Base-by-base conservation (phyloP, 139 green algal genomes). In the Coelastrella sp. region DNA sequence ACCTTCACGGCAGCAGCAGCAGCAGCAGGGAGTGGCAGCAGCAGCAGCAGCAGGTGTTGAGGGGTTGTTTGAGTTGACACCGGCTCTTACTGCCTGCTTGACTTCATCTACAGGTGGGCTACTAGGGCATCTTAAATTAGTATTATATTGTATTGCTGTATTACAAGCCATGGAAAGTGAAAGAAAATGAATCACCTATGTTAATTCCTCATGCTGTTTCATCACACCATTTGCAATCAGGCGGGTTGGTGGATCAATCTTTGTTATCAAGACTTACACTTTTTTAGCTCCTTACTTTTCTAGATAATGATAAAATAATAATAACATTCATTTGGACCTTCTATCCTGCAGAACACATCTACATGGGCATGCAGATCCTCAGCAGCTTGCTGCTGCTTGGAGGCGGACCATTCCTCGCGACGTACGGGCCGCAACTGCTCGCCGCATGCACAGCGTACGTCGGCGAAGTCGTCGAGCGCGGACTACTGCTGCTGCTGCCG, bases 321-420 rank as follows among this genome's bases (percentile, higher is more conserved):
- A 17, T 35, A 70, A 20, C 63, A 70, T 15, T 12, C 63, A 70
- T 15, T 20, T 70, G 3, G 3, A 27, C 1, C 20, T 90, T 61
- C 82, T 84, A n/a, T 90, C 8, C 24, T 74, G 73, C 90, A 91
- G 86, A 90, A 65, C 49, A 91, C 74, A 82, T 92, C 57, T n/a
- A 82, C 17, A 91, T 97, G 81, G 93, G 97, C 85, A 89, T 99
- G n/a, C 92, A 94, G 83, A 74, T 94, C 79, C 83, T 96, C 79
- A 57, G 73, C 56, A 95, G 92, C 83, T 58, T 94, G 6, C 68
- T 92, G 56, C 87, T 97, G 58, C 88, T 96, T 27, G 96, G 95
- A 0, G 93, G 95, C n/a, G 82, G 86, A 4, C 83, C 88, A 19
- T 96, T 99, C 84, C 89, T 99, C 72, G 27, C 90, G 22, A 60